Base-by-base conservation (phyloP, 768 basidiomycete species). In the Suillus hirtellus region DNA sequence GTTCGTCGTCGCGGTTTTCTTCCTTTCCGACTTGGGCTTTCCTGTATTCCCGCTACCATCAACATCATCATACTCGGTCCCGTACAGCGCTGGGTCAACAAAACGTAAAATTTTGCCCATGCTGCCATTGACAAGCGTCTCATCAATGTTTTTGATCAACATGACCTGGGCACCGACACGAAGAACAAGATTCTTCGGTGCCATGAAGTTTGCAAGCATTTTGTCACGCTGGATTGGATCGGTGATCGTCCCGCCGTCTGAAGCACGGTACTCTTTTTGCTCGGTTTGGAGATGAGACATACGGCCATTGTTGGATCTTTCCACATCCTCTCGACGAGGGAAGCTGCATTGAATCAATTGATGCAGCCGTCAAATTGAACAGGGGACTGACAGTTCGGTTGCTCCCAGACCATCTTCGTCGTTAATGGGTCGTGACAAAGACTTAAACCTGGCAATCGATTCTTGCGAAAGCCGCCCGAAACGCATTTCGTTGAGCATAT, bases 401-500 rank as follows among this genome's bases (percentile, higher is more conserved):
- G 96, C 87, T 40, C 84, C 90, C 17, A 97, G 80, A 0, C 89
- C 93, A 69, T 97, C 95, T 10, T 84, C 82, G 68, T 93, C 95
- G 3, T 78, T 63, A 21, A 96, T 86, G n/a, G 81, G 74, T 40
- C 95, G 81, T 2, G 85, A 82, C n/a, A 99, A 79, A 0, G 77
- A 77, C 67, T 75, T 84, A 80, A 99, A 98, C 61, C 82, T 87
- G 38, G 70, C 62, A 64, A 95, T 88, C 0, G 95, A 95, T 24
- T 79, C 77, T 3, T 70, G 65, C 1, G 87, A 83, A 38, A 99
- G 76, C 19, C 68, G 77, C 3, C 97, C 97, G 68, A 94, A 96
- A 17, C 97, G 87, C 97, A 99, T 99, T 74, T 99, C 95, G 72
- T 98, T 99, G 59, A 99, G 80, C 95, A 99, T 99, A 74, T 93